Base-by-base conservation (phyloP, 1,284 basidiomycete species). In the Ustilago cynodontis region DNA sequence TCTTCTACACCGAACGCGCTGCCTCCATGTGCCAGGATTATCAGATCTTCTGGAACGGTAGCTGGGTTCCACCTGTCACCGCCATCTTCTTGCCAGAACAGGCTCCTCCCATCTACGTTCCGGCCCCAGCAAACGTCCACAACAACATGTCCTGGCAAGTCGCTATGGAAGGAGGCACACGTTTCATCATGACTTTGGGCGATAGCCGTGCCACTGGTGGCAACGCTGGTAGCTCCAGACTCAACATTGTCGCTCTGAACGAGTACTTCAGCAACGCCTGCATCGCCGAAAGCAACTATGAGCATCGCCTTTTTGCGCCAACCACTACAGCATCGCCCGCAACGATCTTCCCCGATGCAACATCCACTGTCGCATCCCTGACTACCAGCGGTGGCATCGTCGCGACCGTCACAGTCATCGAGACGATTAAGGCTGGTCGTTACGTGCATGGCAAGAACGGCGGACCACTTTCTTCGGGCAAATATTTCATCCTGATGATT, bases 291-390 rank as follows among this genome's bases (percentile, higher is more conserved):
- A 18, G 43, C 39, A 29, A 59, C 18, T 57, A 63, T 18, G 45
- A 56, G 29, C 61, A 77, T 43, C 35, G 41, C 51, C 49, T 68
- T 37, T 69, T 78, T 28, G 59, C 70, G 13, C 59, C 66, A 1
- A 65, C 69, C 22, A 69, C 72, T 33, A 71, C 69, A 8, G 64
- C 66, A 22, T 35, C 62, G 5, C 60, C 65, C 1, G 69, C 69
- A 8, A 65, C 68, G 28, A 52, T 77, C 28, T 76, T 64, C 16
- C 77, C 80, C 8, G 79, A 81, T 53, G 73, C 65, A 22, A 75
- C 71, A 26, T 66, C 69, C 16, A 65, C 67, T 10, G 45, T 80
- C 18, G 61, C 77, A 10, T 76, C 75, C 0, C 35, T 75, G 18
- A 77, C 77, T 13, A 82, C 79, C 3, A 59, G 33, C 26, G 59